A percentile compares a stretch with the other conserved stretches of the same genome.
These are phyloP conservation scores for Penicillium polonicum DNA, from an alignment of 2,329 filamentous ascomycete genomes.

Conservation along the genomic window DNA sequence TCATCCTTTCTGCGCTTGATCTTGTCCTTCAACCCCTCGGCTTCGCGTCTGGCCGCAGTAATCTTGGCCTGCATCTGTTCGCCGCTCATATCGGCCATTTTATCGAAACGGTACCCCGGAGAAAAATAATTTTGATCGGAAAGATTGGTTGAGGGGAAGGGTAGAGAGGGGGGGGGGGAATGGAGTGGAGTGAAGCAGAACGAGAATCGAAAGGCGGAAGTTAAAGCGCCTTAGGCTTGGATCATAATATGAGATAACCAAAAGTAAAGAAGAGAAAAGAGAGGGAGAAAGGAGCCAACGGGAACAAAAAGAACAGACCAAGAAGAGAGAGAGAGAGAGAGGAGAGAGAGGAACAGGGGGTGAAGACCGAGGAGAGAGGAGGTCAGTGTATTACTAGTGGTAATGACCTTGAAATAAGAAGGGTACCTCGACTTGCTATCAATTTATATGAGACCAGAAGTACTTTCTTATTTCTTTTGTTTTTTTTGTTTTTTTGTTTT, in stretches of 20 bases:
- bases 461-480: neutral
- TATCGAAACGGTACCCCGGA: constrained; percentile 31
- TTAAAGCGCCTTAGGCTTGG: constrained; percentile 22
- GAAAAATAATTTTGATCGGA: constrained; percentile 12
- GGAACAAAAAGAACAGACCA: constrained; percentile 6
- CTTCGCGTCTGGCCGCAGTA: constrained; percentile 90
- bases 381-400: constrained; percentile 15
- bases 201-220: constrained; percentile 17
- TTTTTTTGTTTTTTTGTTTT: neutral
- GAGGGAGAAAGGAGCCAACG: constrained; percentile 5
- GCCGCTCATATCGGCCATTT: constrained; percentile 51
- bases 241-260: constrained; percentile 22
- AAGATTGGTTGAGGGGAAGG: constrained; percentile 10
- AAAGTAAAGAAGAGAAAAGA: constrained; percentile 8
- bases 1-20: constrained; percentile 99
- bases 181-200: constrained; percentile 19
- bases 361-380: constrained; percentile 7
- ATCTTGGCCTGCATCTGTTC: constrained; percentile 85
- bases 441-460: neutral
- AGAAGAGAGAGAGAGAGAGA: neutral
- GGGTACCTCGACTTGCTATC: neutral
- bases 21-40: constrained; percentile 93
- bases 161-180: constrained; percentile 20
- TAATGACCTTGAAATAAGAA: constrained; percentile 6
- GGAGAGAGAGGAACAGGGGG: constrained; percentile 7